phyloP scores from a whole-genome alignment of 176 grass and related monocot genomes.

The Hordeum vulgare region MorexV3_pseudomolecules_assembly NC_058523.1:515586051-515586550 shows the following conservation, averaged over 20 bases:
- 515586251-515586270: background rate
- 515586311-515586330: background rate
- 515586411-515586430: background rate
- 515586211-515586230: background rate
- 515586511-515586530: conserved; percentile 12
- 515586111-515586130: background rate
- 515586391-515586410: background rate
- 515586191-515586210: background rate
- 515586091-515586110: conserved; percentile 7
- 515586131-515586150: background rate
- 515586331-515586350: background rate
- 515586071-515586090: background rate
- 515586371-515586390: background rate
- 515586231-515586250: background rate
- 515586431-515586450: background rate
- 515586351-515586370: background rate
- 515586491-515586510: background rate
- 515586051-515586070: conserved; percentile 16
- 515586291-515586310: background rate
- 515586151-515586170: background rate
- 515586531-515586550: conserved; percentile 25
- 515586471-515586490: conserved; percentile 15
- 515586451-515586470: background rate
- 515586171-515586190: background rate
- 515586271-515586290: background rate